Evolutionary conservation across 805 yeast genomes (phyloP).

Genomic region (Metschnikowia similis): DNA sequence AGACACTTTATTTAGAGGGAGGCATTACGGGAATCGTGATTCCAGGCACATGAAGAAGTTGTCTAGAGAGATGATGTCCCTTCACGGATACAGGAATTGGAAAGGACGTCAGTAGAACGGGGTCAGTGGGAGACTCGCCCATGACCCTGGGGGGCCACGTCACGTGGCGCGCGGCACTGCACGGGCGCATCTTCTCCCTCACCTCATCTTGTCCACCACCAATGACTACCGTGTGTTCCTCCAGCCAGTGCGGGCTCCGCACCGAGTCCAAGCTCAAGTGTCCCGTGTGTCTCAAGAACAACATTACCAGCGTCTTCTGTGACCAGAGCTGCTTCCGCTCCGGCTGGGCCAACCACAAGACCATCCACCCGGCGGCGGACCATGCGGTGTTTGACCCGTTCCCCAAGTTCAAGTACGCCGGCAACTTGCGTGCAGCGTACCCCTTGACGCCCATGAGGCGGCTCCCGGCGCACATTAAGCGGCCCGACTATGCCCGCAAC

Average conservation of each 20-base stretch:
- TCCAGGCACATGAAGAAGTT: too few species aligned
- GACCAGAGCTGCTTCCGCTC: conserved; percentile 77
- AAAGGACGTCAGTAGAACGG: too few species aligned
- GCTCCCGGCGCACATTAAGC: conserved; percentile 65
- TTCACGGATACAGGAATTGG: too few species aligned
- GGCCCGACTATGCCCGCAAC: conserved; percentile 78
- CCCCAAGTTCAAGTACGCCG: conserved; percentile 72
- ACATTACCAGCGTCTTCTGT: conserved; percentile 64
- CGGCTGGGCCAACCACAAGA: conserved; percentile 69
- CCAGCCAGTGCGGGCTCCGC: conserved; percentile 80
- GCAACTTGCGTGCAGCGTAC: conserved; percentile 69
- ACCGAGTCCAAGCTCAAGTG: conserved; percentile 78
- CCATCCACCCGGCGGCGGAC: conserved; percentile 57
- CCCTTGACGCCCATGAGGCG: conserved; percentile 72
- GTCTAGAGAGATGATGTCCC: too few species aligned
- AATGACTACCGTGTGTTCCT: conserved; percentile 48
- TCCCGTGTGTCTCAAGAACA: conserved; percentile 83
- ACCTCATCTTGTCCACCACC: neutral
- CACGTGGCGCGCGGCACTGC: neutral
- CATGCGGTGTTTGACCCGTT: conserved; percentile 78
- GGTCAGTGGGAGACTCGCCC: too few species aligned
- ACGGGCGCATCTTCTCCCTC: neutral
- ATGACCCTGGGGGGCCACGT: too few species aligned
- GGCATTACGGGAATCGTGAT: too few species aligned
- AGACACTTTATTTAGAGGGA: too few species aligned